phyloP scores from a whole-genome alignment of 179 eudicot genomes.

The Beta corolliflora region DNA sequence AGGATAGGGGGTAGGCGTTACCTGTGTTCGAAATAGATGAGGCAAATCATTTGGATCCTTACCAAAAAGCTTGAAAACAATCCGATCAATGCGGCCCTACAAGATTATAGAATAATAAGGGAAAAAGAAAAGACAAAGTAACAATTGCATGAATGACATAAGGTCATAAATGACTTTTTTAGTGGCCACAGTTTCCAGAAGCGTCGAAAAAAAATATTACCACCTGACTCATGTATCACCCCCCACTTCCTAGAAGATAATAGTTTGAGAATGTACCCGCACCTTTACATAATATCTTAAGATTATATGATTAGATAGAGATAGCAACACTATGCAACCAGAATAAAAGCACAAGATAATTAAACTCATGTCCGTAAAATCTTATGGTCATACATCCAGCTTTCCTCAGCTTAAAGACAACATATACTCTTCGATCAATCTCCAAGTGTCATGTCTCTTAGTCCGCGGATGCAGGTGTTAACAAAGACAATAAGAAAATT shows the following conservation, averaged over 20 bases:
- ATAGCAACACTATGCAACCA: not conserved
- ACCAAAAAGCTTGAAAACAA: conserved; percentile 85
- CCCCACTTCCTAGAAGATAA: not conserved
- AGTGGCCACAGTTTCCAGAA: not conserved
- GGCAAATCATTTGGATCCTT: conserved; percentile 88
- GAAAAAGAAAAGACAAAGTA: not conserved
- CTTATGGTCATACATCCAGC: not conserved
- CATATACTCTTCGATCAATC: not conserved
- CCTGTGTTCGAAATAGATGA: conserved; percentile 67
- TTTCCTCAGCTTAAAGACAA: not conserved
- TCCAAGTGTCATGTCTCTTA: not conserved
- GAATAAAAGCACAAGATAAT: not conserved
- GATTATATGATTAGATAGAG: not conserved
- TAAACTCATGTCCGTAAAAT: not conserved
- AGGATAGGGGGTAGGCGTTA: conserved; percentile 22
- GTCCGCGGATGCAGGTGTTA: not conserved
- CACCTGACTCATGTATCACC: not conserved
- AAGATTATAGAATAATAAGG: conserved; percentile 17
- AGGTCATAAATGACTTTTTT: not conserved
- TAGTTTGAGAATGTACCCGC: not conserved
- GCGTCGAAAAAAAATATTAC: not conserved
- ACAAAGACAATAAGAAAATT: not conserved
- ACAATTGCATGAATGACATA: not conserved
- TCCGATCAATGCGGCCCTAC: conserved; percentile 86
- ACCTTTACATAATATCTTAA: not conserved